Evolutionary conservation across 164 flowering plant genomes (phyloP).

Genomic region (Echeveria elegans): DNA sequence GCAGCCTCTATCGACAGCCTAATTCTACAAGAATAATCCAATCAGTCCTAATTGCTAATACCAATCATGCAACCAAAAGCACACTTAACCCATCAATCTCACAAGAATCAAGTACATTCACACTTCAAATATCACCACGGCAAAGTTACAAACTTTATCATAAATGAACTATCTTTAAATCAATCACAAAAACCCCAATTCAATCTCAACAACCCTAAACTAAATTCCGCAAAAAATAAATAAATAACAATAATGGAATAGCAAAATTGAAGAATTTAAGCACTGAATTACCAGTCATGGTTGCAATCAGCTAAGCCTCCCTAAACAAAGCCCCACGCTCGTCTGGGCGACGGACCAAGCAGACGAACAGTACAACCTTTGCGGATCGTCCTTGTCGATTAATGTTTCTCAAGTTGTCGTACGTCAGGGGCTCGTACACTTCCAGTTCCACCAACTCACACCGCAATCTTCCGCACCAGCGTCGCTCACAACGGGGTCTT

Average conservation of each 20-base stretch:
- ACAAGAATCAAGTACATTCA: background rate
- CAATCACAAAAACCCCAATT: background rate
- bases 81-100: background rate
- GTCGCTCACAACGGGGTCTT: no score
- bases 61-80: background rate
- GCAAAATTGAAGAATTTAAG: no score
- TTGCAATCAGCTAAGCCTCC: background rate
- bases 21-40: background rate
- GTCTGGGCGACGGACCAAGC: background rate
- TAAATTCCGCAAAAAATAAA: background rate
- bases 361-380: background rate
- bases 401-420: no score
- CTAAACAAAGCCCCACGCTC: no score
- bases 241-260: background rate
- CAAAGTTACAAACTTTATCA: background rate
- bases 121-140: background rate
- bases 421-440: background rate
- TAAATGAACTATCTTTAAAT: no score
- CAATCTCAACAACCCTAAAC: background rate
- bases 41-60: no score
- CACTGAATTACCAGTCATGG: constrained; percentile 4
- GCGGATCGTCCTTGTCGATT: background rate
- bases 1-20: background rate
- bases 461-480: no score
- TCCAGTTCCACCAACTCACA: no score